These are phyloP conservation scores for Pseudoperonospora humuli DNA, from an alignment of 352 stramenopile genomes.

Conservation along the genomic window DNA sequence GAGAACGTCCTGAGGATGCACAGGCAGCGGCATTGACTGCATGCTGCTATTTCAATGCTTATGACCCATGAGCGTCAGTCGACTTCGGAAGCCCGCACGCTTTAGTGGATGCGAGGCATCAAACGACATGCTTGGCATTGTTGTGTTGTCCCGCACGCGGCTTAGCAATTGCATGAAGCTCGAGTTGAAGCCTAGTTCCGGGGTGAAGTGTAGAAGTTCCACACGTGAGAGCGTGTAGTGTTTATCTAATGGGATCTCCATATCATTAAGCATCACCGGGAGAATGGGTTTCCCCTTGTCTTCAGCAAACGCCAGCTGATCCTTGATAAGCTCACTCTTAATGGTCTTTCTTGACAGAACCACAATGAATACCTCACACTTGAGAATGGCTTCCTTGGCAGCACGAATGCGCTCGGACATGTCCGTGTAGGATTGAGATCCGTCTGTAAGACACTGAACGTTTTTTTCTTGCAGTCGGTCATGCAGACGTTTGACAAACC, in stretches of 20 bases:
- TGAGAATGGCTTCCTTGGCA: constrained; percentile 71
- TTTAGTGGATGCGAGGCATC: constrained; percentile 18
- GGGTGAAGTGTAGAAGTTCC: constrained; percentile 71
- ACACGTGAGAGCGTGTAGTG: constrained; percentile 68
- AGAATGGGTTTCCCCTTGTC: constrained; percentile 68
- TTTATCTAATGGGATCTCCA: constrained; percentile 66
- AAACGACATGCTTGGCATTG: constrained; percentile 19
- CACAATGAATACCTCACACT: constrained; percentile 66
- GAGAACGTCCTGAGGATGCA: constrained; percentile 21
- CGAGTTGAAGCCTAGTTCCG: constrained; percentile 70
- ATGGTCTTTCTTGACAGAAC: constrained; percentile 59
- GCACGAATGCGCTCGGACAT: constrained; percentile 59
- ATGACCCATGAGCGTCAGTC: constrained; percentile 25
- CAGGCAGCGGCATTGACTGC: constrained; percentile 18
- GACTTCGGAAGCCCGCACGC: constrained; percentile 27
- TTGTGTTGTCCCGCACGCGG: constrained; percentile 40
- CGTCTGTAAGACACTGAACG: constrained; percentile 49
- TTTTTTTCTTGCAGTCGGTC: constrained; percentile 46
- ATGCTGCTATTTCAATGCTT: constrained; percentile 19
- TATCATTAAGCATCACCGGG: constrained; percentile 68
- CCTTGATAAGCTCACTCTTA: constrained; percentile 65
- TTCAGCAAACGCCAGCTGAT: constrained; percentile 76
- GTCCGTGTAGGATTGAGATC: constrained; percentile 33
- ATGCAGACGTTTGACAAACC: constrained; percentile 54
- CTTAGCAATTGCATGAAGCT: constrained; percentile 51